A percentile compares a stretch with the other conserved stretches of the same genome.
phyloP scores from a whole-genome alignment of 2,329 filamentous ascomycete species.

The Karstenula rhodostoma region DNA sequence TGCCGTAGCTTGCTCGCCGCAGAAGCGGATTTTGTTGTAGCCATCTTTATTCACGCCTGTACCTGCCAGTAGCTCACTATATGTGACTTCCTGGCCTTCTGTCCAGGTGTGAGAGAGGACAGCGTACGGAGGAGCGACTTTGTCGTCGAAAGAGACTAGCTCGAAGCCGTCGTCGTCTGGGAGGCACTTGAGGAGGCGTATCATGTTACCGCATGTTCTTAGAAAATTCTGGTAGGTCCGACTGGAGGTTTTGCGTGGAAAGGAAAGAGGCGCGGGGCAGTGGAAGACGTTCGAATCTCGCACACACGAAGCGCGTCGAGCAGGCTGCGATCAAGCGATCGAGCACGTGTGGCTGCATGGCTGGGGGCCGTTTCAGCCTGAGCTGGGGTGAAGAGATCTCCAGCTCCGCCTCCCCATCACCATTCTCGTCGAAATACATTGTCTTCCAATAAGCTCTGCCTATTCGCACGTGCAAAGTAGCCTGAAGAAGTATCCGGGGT shows the following conservation, averaged over 20 bases:
- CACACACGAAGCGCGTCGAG: not conserved
- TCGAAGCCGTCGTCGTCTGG: not conserved
- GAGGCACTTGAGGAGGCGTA: not conserved
- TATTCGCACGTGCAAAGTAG: not conserved
- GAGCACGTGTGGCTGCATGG: too few species aligned
- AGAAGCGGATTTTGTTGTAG: constrained; percentile 27
- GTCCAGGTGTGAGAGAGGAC: constrained; percentile 19
- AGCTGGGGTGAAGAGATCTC: not conserved
- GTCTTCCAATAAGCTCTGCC: not conserved
- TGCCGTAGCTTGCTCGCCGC: constrained; percentile 25
- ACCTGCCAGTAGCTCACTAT: constrained; percentile 12
- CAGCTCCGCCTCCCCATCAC: not conserved
- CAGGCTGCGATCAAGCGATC: too few species aligned
- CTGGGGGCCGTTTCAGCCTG: not conserved
- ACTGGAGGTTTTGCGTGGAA: not conserved
- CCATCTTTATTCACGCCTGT: constrained; percentile 10
- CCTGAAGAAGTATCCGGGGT: not conserved
- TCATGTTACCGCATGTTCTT: not conserved
- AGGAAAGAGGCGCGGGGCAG: not conserved
- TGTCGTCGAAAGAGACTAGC: not conserved
- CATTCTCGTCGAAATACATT: not conserved
- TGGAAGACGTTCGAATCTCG: not conserved
- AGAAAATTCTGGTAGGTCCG: not conserved
- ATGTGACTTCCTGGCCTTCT: constrained; percentile 16
- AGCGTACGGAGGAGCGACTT: constrained; percentile 13